These are phyloP conservation scores for Canariomyces notabilis DNA, from an alignment of 2,329 filamentous ascomycete species.

Conservation along the genomic window DNA sequence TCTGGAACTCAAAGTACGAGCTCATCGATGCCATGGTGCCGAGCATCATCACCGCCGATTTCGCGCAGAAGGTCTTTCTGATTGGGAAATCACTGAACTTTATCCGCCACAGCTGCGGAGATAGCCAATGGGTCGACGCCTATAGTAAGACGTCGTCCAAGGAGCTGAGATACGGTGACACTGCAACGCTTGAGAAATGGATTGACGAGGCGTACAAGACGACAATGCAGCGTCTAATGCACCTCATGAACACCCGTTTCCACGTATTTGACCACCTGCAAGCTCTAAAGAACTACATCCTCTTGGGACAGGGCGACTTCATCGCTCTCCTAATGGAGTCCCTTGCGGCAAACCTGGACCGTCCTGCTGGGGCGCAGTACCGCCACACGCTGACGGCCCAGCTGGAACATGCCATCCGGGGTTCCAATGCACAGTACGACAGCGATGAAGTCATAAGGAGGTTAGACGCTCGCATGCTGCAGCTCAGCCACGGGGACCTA, in stretches of 20 bases:
- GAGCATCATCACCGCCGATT: constrained; percentile 86
- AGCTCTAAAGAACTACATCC: constrained; percentile 88
- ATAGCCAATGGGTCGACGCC: constrained; percentile 89
- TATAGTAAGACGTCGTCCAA: constrained; percentile 93
- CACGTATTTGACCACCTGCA: constrained; percentile 87
- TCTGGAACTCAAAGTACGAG: constrained; percentile 98
- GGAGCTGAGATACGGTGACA: constrained; percentile 88
- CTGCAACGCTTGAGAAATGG: constrained; percentile 81
- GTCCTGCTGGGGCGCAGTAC: constrained; percentile 94
- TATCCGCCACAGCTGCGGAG: constrained; percentile 90
- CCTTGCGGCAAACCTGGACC: constrained; percentile 83
- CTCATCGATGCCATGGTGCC: constrained; percentile 82
- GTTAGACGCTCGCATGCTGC: constrained; percentile 95
- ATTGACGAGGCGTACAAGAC: constrained; percentile 98
- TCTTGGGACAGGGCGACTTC: constrained; percentile 94
- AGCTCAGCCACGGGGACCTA: constrained; percentile 92
- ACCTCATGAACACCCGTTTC: constrained; percentile 93
- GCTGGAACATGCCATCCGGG: constrained; percentile 91
- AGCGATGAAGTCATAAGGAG: constrained; percentile 84
- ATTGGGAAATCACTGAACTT: constrained; percentile 99
- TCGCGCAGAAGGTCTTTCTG: constrained; percentile 92
- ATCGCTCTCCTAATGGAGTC: constrained; percentile 97
- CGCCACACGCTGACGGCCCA: constrained; percentile 96
- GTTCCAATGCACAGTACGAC: constrained; percentile 95
- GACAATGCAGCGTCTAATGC: constrained; percentile 90